Evolutionary conservation across 805 yeast genomes (phyloP), one percentile per base, ranked within the genome.

Genomic region (Candida ipomoeae): DNA sequence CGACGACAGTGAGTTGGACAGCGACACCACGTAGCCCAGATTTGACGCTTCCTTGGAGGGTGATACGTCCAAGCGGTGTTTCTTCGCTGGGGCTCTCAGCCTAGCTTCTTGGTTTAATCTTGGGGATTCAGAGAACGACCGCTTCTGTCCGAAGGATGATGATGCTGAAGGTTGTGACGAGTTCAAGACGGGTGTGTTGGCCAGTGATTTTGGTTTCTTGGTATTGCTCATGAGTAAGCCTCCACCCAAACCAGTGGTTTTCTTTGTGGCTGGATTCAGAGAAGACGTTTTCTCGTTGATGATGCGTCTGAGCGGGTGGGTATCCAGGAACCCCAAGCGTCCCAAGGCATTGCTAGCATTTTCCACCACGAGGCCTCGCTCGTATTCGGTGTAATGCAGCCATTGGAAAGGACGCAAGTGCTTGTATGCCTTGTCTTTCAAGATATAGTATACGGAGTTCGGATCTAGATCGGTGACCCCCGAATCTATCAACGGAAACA

Each of bases 361-460:
- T 40, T 64, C 59, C 21, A 68, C 52, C 21, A 73, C 62, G 47
- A 68, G 55, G 8, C 51, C 52, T 37, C 75, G 61, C 52, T 72
- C 75, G 38, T 57, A 58, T 8, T 55, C 58, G 14, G 68, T 59
- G 55, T 68, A 71, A 18, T 57, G 55, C 21, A 48, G 52, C 74
- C 75, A 71, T 26, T 52, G 59, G 71, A 72, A 68, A 0, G 75
- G 75, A 40, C 66, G 60, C 37, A 71, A 56, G 17, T 72, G 75
- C 51, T 72, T 71, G 55, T 73, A 73, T 3, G 68, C 58, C 55
- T 71, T 72, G 54, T 73, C 78, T 55, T 70, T 71, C 45, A 73
- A 61, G 34, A 71, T 64, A 50, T 59, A 33, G 40, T 51, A 46
- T 2, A 44, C 10, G 8, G 40, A 26, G 15, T 18, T 45, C 13